Evolutionary conservation across 2,329 filamentous ascomycete species (phyloP), one percentile per base, ranked within the genome.

Genomic region (Ascochyta rabiei): DNA sequence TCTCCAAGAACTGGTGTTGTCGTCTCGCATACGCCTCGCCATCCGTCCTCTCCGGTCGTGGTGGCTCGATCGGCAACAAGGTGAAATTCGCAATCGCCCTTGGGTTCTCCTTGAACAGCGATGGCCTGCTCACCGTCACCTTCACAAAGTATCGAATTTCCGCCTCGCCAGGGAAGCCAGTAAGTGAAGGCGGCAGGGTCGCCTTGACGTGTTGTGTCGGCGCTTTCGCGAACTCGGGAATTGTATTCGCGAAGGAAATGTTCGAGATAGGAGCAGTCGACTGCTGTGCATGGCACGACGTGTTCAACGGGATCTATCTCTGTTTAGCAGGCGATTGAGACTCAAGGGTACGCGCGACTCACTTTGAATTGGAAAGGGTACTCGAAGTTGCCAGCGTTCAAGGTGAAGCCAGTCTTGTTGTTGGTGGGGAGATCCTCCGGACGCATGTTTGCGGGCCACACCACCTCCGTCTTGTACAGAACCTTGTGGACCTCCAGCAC

Each of bases 131-230:
- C 6, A 98, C 87, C 0, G 95, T 98, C n/a, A 89, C 91, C 74
- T 99, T 99, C 71, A 98, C 83, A 72, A 90, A 99, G 76, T 99
- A 99, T 63, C 88, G 85, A 56, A 98, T 93, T 75, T 96, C 92
- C 19, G 93, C 93, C 74, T 93, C 86, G 28, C 88, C 89, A 0
- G 91, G 90, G 62, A 95, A 93, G 3, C 91, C 91, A n/a, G 84
- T 90, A 48, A 98, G 79, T 4, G 92, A 96, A 0, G 95, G 95
- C 5, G 95, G 95, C 10, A 99, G 81, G 0, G 93, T 96, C 64
- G 87, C 86, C 69, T 89, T 95, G 60, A 95, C 86, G 77, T 99
- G 95, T 41, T 77, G 79, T 38, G 76, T 75, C 2, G 80, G 75
- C 4, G 77, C 73, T 59, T 74, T 76, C 18, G 79, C 77, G 28